Evolutionary conservation across 2,329 filamentous ascomycete genomes (phyloP).

Genomic region (Fusarium graminum): DNA sequence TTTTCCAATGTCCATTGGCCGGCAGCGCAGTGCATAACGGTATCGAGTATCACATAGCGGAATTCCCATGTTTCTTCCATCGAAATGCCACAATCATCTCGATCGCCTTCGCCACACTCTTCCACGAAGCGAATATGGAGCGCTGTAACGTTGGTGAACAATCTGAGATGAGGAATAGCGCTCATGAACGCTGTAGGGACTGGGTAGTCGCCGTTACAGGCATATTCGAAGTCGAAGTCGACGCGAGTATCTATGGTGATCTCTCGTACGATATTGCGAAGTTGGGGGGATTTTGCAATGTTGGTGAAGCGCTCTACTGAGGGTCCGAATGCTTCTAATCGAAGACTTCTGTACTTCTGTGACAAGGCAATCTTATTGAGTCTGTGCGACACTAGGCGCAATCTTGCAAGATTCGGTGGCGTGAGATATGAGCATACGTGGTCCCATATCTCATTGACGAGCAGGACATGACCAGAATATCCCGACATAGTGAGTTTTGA

Average conservation of each 20-base stretch:
- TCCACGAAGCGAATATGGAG: slow-evolving; percentile 26
- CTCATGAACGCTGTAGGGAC: slow-evolving; percentile 12
- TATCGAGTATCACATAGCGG: slow-evolving; percentile 31
- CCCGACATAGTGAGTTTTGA: background rate
- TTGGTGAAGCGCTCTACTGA: slow-evolving; percentile 30
- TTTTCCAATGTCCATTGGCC: slow-evolving; percentile 29
- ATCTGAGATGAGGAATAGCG: slow-evolving; percentile 3
- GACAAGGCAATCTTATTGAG: background rate
- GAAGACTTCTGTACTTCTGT: slow-evolving; percentile 9
- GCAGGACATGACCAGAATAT: background rate
- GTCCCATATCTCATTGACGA: slow-evolving; percentile 26
- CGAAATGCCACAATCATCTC: fast-evolving
- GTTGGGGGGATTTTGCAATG: slow-evolving; percentile 9
- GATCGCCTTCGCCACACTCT: slow-evolving; percentile 10
- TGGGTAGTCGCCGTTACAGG: background rate
- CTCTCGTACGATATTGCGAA: slow-evolving; percentile 22
- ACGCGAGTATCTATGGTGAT: slow-evolving; percentile 36
- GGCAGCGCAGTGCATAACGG: slow-evolving; percentile 28
- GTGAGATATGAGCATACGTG: slow-evolving; percentile 16
- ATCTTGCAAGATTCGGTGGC: background rate
- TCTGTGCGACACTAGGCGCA: slow-evolving; percentile 15
- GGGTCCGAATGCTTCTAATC: slow-evolving; percentile 4
- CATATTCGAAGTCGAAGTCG: slow-evolving; percentile 9
- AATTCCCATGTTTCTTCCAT: slow-evolving; percentile 28
- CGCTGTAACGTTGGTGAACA: background rate